These are phyloP conservation scores for Solanum clarkiae DNA, from an alignment of 257 asterid genomes.

Conservation along the genomic window DNA sequence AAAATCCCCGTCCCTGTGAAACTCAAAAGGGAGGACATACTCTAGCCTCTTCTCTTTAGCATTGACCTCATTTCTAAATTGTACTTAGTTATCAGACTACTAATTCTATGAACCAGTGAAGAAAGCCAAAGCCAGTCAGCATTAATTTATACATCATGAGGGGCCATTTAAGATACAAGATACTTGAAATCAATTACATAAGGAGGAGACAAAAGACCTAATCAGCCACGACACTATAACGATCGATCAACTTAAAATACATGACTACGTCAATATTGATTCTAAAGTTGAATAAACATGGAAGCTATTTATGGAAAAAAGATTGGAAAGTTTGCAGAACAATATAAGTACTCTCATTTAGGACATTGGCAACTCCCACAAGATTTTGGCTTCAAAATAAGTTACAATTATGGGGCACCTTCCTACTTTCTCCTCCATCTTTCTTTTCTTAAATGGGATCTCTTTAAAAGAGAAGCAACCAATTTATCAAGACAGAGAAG, in stretches of 20 bases:
- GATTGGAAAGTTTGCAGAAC: not conserved
- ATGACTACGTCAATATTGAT: not conserved
- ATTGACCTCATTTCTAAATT: not conserved
- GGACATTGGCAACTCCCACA: not conserved
- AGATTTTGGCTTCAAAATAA: not conserved
- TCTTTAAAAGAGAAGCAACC: not conserved
- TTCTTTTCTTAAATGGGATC: not conserved
- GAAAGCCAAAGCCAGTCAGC: not conserved
- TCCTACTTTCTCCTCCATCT: not conserved
- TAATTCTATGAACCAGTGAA: not conserved
- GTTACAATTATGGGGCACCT: not conserved
- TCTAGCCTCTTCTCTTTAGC: not conserved
- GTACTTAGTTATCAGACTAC: not conserved
- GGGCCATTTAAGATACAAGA: not conserved
- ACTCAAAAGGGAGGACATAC: not conserved
- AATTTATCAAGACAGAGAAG: not conserved
- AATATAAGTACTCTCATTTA: not conserved
- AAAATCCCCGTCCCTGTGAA: not conserved
- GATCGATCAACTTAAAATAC: not conserved
- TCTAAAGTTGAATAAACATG: not conserved
- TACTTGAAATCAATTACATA: not conserved
- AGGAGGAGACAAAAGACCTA: not conserved
- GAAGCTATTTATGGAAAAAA: no score
- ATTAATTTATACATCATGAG: not conserved
- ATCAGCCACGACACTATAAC: not conserved